phyloP scores from a whole-genome alignment of 129 eudicot genomes.

The sunflower (Helianthus annuus) region DNA sequence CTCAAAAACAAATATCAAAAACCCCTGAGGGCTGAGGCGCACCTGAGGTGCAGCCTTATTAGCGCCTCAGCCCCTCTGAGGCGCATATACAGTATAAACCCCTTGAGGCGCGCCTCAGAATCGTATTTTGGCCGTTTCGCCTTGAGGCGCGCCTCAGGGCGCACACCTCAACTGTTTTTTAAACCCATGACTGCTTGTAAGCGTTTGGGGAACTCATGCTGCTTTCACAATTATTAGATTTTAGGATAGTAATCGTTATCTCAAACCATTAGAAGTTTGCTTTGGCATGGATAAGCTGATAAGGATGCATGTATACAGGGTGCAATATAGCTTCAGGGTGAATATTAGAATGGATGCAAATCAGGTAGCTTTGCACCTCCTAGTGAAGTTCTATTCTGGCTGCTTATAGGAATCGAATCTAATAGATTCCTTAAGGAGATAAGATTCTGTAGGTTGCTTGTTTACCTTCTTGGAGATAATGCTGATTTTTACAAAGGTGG shows the following conservation, averaged over 20 bases:
- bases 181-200: no score
- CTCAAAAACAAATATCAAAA: no score
- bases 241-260: background rate
- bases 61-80: no score
- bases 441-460: background rate
- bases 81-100: no score
- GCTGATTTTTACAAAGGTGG: background rate
- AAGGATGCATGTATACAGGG: background rate
- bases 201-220: background rate
- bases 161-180: no score
- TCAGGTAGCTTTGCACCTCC: background rate
- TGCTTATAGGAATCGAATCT: background rate
- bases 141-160: no score
- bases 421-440: background rate
- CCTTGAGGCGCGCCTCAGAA: no score
- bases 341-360: background rate
- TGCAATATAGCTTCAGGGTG: background rate
- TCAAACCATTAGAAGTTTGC: background rate
- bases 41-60: no score
- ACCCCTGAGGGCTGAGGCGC: no score
- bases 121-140: no score
- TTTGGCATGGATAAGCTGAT: background rate
- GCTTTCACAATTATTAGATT: background rate
- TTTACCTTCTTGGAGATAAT: background rate
- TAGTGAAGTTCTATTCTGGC: background rate